A percentile compares a stretch with the other conserved stretches of the same genome.
Conservation (phyloP, 2,329 filamentous ascomycete genomes). For the Penicillium sp. region DNA sequence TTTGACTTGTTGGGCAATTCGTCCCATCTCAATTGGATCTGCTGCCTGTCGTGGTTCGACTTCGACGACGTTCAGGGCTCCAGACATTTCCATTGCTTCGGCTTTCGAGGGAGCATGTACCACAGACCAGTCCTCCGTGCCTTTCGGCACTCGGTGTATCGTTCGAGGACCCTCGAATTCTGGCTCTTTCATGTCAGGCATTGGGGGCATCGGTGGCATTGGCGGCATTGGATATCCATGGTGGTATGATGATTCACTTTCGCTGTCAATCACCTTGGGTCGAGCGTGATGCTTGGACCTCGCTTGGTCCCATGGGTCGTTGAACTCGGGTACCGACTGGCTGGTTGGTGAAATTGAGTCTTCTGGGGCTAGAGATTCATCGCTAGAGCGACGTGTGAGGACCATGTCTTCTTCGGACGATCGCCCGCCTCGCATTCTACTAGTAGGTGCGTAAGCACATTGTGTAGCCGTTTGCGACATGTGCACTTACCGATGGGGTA, state of each 20-base stretch:
- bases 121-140: constrained; percentile 77
- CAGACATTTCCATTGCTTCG: constrained; percentile 21
- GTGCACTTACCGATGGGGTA: constrained; percentile 52
- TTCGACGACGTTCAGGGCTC: constrained; percentile 22
- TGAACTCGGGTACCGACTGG: constrained; percentile 25
- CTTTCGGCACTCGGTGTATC: constrained; percentile 53
- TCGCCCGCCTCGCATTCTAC: constrained; percentile 28
- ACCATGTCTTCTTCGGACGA: constrained; percentile 28
- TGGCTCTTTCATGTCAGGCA: constrained; percentile 5
- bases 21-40: constrained; percentile 60
- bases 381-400: constrained; percentile 39
- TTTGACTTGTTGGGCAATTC: constrained; percentile 48
- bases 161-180: neutral
- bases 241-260: constrained; percentile 4
- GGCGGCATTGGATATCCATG: constrained; percentile 2
- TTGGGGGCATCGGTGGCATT: neutral
- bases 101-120: constrained; percentile 67
- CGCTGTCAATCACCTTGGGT: constrained; percentile 1
- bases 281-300: constrained; percentile 2
- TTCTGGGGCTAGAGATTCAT: constrained; percentile 30
- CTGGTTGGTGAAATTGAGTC: constrained; percentile 38
- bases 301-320: constrained; percentile 17
- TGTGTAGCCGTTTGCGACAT: neutral
- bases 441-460: neutral
- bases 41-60: constrained; percentile 17